A percentile compares a stretch with the other conserved stretches of the same genome.
Evolutionary conservation across 2,329 filamentous ascomycete species (phyloP).

Genomic region (Fusarium sp.): DNA sequence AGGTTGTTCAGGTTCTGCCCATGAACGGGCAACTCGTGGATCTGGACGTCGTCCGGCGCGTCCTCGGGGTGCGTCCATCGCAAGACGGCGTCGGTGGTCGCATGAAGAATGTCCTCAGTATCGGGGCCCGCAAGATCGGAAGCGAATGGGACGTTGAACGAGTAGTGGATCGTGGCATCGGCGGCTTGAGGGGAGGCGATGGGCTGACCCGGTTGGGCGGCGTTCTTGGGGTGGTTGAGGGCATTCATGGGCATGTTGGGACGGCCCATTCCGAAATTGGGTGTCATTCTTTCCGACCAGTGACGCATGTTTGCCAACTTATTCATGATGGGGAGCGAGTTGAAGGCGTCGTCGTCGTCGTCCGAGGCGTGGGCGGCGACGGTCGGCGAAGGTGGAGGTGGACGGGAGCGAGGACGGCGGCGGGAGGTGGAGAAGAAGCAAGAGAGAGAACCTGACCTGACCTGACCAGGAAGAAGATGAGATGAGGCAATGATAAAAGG

Average conservation of each 20-base stretch:
- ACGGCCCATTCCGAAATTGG: constrained; percentile 74
- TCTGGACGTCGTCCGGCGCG: constrained; percentile 84
- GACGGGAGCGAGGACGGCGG: constrained; percentile 26
- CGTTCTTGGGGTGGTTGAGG: constrained; percentile 70
- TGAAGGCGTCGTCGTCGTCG: constrained; percentile 42
- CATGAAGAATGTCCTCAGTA: constrained; percentile 93
- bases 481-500: constrained; percentile 32
- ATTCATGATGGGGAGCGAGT: constrained; percentile 67
- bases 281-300: constrained; percentile 78
- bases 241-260: constrained; percentile 68
- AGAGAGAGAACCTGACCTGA: constrained; percentile 22
- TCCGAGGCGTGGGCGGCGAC: constrained; percentile 45
- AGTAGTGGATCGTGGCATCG: constrained; percentile 87
- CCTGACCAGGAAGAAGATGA: constrained; percentile 23
- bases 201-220: constrained; percentile 64
- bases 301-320: constrained; percentile 79
- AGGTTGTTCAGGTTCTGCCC: constrained; percentile 86
- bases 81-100: constrained; percentile 86
- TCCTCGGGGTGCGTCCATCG: constrained; percentile 95
- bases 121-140: constrained; percentile 93
- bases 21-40: constrained; percentile 93
- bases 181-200: constrained; percentile 77
- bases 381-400: constrained; percentile 42
- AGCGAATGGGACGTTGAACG: constrained; percentile 97
- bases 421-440: constrained; percentile 35